Evolutionary conservation across 768 basidiomycete species (phyloP), one percentile per base, ranked within the genome.

Genomic region (Pleurotus citrinopileatus): DNA sequence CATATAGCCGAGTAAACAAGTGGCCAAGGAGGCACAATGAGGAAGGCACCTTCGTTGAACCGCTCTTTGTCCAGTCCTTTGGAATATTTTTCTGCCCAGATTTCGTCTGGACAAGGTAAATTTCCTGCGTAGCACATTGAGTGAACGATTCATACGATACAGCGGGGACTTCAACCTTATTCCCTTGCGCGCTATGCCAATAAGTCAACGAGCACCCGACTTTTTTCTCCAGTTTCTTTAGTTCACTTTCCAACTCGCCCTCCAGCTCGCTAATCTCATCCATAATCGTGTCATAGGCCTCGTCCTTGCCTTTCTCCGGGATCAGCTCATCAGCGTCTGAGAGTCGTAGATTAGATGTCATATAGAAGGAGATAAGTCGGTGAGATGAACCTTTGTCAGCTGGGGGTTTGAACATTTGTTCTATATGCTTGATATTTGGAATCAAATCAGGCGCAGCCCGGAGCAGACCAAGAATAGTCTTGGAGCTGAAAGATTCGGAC

Each of bases 231-330:
- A 92, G 76, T 54, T 79, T 79, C 61, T 80, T 78, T 53, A 94
- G 71, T 43, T 86, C 76, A 5, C 71, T 71, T n/a, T 92, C 82
- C 28, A 99, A 75, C 42, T 79, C 79, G 36, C 75, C 26, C 70
- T 98, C 95, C 43, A 95, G 67, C 1, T 70, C 76, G 2, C 68
- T 64, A 34, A 97, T 94, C 61, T 89, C 89, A 25, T 73, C 70
- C 67, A 83, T 81, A 37, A 95, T 79, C 13, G 73, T 77, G 65
- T 98, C 96, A 60, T 92, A 98, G 37, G 76, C 84, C 22, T 87
- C 83, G 60, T 98, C 93, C 61, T 90, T 90, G 20, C 94, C 95
- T n/a, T 81, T 76, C 50, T 79, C 77, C 2, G 97, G 97, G 15
- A 91, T 71, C 2, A 98, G 77, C 58, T 89, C 84, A 61, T 85